Conservation (phyloP, 1,284 basidiomycete species). For the Vanrija pseudolonga region DNA sequence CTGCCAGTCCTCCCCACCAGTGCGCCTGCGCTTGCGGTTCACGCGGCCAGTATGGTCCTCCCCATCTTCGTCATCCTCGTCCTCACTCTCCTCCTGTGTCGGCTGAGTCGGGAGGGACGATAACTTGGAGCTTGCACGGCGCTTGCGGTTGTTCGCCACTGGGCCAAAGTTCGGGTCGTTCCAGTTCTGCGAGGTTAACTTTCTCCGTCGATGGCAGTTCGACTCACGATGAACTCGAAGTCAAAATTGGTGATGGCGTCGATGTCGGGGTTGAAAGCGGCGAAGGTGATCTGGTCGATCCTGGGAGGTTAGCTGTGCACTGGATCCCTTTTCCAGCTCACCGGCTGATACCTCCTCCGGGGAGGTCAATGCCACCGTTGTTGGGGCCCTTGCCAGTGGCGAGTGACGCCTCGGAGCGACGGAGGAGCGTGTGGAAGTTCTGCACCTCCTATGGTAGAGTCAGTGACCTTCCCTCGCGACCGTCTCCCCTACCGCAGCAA, state of each 20-base stretch:
- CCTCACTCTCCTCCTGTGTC: slow-evolving; percentile 13
- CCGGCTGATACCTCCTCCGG: slow-evolving; percentile 33
- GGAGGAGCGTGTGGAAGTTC: slow-evolving; percentile 27
- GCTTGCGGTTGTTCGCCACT: slow-evolving; percentile 13
- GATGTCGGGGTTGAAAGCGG: slow-evolving; percentile 14
- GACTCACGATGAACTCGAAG: slow-evolving; percentile 32
- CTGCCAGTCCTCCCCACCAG: neutral
- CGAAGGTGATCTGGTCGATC: slow-evolving; percentile 38
- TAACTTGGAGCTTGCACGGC: slow-evolving; percentile 28
- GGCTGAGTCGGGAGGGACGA: slow-evolving; percentile 22
- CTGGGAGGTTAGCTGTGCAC: slow-evolving; percentile 14
- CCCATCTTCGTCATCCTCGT: slow-evolving; percentile 6
- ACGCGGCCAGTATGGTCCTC: slow-evolving; percentile 6
- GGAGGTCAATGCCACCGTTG: slow-evolving; percentile 26
- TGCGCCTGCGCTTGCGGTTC: neutral
- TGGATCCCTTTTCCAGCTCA: slow-evolving; percentile 5
- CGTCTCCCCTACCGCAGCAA: slow-evolving; percentile 4
- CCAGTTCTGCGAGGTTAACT: slow-evolving; percentile 30
- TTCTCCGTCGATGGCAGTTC: neutral
- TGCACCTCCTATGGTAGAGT: slow-evolving; percentile 25
- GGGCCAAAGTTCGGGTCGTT: slow-evolving; percentile 14
- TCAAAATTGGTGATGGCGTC: slow-evolving; percentile 17
- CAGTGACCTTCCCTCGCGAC: neutral
- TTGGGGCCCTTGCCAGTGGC: no score
- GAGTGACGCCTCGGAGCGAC: slow-evolving; percentile 13